Evolutionary conservation across 1,284 basidiomycete species (phyloP), one percentile per base, ranked within the genome.

Genomic region (Marasmius fiardii): DNA sequence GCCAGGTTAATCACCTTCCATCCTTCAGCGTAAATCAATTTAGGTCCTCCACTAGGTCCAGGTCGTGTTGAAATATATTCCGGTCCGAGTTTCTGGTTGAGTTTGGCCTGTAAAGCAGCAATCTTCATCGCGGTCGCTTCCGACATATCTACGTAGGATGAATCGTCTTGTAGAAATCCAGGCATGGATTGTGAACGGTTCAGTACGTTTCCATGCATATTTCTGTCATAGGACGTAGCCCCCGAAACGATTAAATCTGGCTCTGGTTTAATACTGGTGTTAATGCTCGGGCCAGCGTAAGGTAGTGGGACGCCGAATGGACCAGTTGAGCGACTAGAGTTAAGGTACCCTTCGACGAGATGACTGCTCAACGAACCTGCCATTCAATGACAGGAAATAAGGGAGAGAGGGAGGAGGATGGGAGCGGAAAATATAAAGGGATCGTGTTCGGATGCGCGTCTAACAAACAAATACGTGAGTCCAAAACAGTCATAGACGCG

Each of bases 1-100:
- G 96, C 96, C 23, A 99, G 79, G 64, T 93, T 94, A 69, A 98
- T 94, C 33, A 93, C 87, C 74, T 94, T 95, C 95, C 95, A 98
- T 0, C 96, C 97, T 69, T 98, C 96, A 2, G 93, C 88, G 67
- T 99, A 99, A 7, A 92, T 95, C 54, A 99, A 75, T 70, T 95
- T 97, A 6, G 82, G 79, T 0, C 88, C 88, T 31, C 93, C 93
- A 6, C 88, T 88, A 0, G 92, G 93, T 2, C 95, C 95, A 1
- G 91, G 88, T n/a, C 95, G 79, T 60, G 90, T 87, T 1, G 91
- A 92, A 55, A 98, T 83, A 66, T 84, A 98, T 73, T 98, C 96
- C 2, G 96, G 96, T 0, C 96, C 96, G 3, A 99, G 85, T 63
- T 90, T 91, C 73, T 88, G 88, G 65, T 91, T 81, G 26, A 99